Base-by-base conservation (phyloP, 345 rosid genomes). In the Pistacia atlantica region DNA sequence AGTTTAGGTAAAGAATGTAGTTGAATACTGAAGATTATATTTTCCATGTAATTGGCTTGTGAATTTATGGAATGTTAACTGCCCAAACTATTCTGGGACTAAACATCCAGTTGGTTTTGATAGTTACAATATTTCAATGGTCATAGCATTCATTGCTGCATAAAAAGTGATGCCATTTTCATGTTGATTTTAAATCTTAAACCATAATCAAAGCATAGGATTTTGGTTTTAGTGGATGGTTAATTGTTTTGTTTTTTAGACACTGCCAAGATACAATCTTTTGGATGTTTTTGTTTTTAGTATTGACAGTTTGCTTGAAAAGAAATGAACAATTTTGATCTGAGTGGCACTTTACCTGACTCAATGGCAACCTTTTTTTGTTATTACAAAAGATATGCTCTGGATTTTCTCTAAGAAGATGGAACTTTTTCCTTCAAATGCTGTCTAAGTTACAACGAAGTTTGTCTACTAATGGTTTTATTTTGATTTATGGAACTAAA, bases 151-250 rank as follows among this genome's bases (percentile, higher is more conserved):
- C 54, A 18, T 18, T 9, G 1, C 62, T 63, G 54, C 51, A 33
- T 55, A 54, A 70, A 8, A 37, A 52, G 49, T 49, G 54, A 74
- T 54, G 62, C 48, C 54, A 11, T 62, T 42, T 55, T 60, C 69
- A 52, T 79, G 81, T 61, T 60, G 65, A 45, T 45, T 74, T 49
- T 31, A 46, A 48, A 67, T 67, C 65, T 52, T 51, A 55, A 67
- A 52, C 65, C 74, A 42, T 68, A 69, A 25, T 67, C 66, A 33
- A 65, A 61, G 25, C 70, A 49, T 35, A 25, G 37, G 51, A 66
- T 74, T 71, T 73, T 68, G 70, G 35, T 18, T 74, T 18, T 16
- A 62, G 14, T 61, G 65, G 60, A 37, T 51, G 42, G 59, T 18
- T 65, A n/a, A 42, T 73, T 33, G 10, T 35, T 52, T 31, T 63